Base-by-base conservation (phyloP, 495 filamentous ascomycete species). In the Penicillium simplicissimum region DNA sequence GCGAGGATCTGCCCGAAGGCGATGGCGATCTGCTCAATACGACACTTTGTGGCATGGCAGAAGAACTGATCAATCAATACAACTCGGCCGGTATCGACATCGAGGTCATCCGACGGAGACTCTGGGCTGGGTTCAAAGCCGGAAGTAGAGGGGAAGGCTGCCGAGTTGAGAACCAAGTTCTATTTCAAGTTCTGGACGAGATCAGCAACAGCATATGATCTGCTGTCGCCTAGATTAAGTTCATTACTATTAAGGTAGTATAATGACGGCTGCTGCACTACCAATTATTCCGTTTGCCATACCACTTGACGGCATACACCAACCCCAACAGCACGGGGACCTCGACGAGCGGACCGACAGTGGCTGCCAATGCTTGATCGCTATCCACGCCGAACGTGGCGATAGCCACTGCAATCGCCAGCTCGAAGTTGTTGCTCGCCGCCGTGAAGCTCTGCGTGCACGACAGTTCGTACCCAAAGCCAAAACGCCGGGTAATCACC, bases 371-470 rank as follows among this genome's bases (percentile, higher is more conserved):
- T 0, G 93, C 93, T 71, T 97, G 90, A 47, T 93, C 87, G 67
- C 88, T 91, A 28, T 87, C 76, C 0, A 89, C 82, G 0, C 93
- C 93, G 76, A 88, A 96, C 1, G 88, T 87, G 3, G 92, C 90
- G 3, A 96, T 87, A 1, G 91, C 92, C 3, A 97, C 93, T 1
- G 93, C 93, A 74, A 97, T 96, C 1, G 93, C 93, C 23, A 96
- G 73, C 79, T 96, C 93, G 67, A 97, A 96, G 67, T 96, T 97
- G 63, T 97, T 97, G 71, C 92, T 96, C 3, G 93, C 93, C 1
- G 93, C 93, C 0, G 93, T 96, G 66, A 96, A 95, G 64, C 90
- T 90, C 77, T 96, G 93, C 9, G 93, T 96, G 15, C 82, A 81
- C 1, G 83, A 82, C 3, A 92, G 68, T 38, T 74, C 74, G 68